Evolutionary conservation across 176 grass and related monocot species (phyloP), one percentile per base, ranked within the genome.

Genomic region (Phoenix roebelenii): DNA sequence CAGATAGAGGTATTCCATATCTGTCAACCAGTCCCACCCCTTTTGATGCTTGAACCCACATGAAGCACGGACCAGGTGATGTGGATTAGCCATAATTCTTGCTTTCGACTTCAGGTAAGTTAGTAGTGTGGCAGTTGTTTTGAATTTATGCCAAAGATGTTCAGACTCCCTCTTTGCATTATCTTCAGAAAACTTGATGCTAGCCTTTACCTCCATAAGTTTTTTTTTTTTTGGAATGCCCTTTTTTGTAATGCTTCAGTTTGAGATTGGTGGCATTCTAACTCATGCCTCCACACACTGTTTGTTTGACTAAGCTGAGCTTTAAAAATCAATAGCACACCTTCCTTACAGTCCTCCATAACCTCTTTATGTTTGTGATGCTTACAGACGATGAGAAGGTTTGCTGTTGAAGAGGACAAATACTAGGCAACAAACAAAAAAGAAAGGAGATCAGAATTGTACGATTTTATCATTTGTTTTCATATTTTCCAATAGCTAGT

Each of bases 101-200:
- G 91, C 83, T 81, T 85, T 87, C 53, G 91, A 90, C 60, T 89
- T 96, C 70, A 90, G 75, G 70, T 85, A 87, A 0, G 87, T 80
- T 17, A 87, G 77, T 73, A 96, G 52, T 49, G 83, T 79, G 60
- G 91, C 85, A 71, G 85, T 82, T 73, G 83, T 87, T 72, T 84
- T 87, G 52, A 90, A 77, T 70, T 83, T 66, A 56, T 70, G 77
- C 68, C 79, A 81, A 15, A 96, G 86, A 56, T 82, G 65, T 67
- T 90, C 77, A 5, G 87, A 67, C 64, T 96, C 91, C 68, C 52
- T 64, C 50, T 68, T 70, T 16, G 83, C 70, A 22, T 75, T 72
- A 50, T 66, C 77, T 25, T 87, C 77, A 54, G 77, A 74, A 48
- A 52, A 79, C 69, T 39, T 63, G 54, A 85, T 64, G 57, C 67